These are phyloP conservation scores for Carex arenaria DNA, from an alignment of 202 grass and related monocot species.

Conservation along the genomic window DNA sequence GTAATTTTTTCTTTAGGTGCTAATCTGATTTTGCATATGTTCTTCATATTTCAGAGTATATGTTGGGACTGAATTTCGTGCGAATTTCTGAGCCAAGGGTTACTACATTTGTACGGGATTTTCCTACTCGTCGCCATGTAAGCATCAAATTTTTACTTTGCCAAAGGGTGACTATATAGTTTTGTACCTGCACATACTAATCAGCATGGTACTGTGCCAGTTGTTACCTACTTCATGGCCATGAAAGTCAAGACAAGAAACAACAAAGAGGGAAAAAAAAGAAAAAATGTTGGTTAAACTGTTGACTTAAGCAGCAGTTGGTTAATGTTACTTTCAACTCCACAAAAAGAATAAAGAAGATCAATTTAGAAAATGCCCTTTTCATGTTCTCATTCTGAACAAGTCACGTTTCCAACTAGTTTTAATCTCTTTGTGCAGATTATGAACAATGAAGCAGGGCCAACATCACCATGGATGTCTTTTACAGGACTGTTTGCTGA, in stretches of 20 bases:
- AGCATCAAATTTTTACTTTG: constrained; percentile 20
- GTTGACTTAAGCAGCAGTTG: neutral
- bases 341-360: neutral
- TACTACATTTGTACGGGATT: constrained; percentile 30
- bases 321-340: neutral
- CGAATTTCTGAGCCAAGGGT: constrained; percentile 37
- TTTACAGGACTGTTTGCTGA: constrained; percentile 53
- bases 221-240: neutral
- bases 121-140: constrained; percentile 53
- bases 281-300: neutral
- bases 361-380: neutral
- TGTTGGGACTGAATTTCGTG: constrained; percentile 63
- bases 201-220: neutral
- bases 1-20: constrained; percentile 13
- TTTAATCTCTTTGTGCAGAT: constrained; percentile 28
- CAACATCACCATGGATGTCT: constrained; percentile 70
- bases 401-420: neutral
- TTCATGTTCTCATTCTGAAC: constrained; percentile 13
- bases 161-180: neutral
- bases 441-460: constrained; percentile 34
- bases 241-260: neutral
- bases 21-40: constrained; percentile 28
- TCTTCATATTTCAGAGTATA: constrained; percentile 64
- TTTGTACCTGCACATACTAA: neutral
- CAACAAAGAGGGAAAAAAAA: neutral